These are phyloP conservation scores for Trametes cinnabarina DNA, from an alignment of 768 basidiomycete species.

Conservation along the genomic window DNA sequence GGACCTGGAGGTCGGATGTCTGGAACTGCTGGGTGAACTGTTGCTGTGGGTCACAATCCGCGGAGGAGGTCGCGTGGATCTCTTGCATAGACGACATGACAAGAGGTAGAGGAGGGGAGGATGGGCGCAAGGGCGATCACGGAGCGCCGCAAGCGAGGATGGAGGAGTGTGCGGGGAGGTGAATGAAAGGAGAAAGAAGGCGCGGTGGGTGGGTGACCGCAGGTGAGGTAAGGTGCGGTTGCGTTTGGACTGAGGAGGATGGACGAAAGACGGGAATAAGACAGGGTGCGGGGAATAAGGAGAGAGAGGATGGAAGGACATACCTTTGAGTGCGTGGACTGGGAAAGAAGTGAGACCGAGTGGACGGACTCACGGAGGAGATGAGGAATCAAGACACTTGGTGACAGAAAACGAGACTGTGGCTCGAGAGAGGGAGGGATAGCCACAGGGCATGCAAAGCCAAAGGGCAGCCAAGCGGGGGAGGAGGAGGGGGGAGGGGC, in stretches of 20 bases:
- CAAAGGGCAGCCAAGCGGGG: conserved; percentile 2
- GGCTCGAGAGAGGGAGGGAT: background rate
- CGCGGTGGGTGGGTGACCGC: conserved; percentile 1
- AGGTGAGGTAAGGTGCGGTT: background rate
- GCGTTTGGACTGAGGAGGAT: background rate
- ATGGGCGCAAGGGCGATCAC: conserved; percentile 7
- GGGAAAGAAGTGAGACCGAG: background rate
- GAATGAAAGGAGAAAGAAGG: conserved; percentile 14
- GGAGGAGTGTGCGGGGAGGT: conserved; percentile 8
- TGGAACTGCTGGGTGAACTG: conserved; percentile 23
- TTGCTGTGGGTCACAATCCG: conserved; percentile 25
- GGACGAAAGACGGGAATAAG: conserved; percentile 2
- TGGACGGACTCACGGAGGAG: background rate
- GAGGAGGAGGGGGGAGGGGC: background rate
- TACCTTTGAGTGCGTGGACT: conserved; percentile 3
- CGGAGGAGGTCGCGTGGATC: conserved; percentile 15
- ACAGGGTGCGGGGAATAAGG: conserved; percentile 3
- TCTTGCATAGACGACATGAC: conserved; percentile 27
- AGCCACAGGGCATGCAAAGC: conserved; percentile 8
- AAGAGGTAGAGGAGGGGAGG: background rate
- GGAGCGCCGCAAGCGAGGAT: conserved; percentile 9
- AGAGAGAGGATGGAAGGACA: background rate
- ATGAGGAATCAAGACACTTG: background rate
- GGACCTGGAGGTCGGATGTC: conserved; percentile 10
- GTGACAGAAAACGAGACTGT: background rate